Conservation (phyloP, 2,329 filamentous ascomycete genomes). For the Hypoxylon sp. region DNA sequence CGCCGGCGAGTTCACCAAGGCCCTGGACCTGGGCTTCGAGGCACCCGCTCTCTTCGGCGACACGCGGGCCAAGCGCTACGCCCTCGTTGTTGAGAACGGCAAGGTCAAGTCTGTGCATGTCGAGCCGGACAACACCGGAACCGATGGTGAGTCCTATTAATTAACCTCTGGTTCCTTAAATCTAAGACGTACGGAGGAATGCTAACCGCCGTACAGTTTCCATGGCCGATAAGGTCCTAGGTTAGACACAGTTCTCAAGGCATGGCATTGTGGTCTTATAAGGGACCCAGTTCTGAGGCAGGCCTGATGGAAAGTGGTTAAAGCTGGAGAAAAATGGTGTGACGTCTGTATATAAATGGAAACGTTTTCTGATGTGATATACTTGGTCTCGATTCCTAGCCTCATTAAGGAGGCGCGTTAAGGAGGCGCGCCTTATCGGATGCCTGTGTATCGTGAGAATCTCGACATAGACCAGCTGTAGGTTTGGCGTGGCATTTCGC, state of each 20-base stretch:
- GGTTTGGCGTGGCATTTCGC: not conserved
- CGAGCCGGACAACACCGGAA: constrained; percentile 90
- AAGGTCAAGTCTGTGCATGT: constrained; percentile 86
- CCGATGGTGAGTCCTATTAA: constrained; percentile 71
- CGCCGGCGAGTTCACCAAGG: constrained; percentile 82
- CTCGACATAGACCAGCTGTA: not conserved
- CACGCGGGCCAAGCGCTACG: constrained; percentile 88
- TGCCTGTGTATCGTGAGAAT: not conserved
- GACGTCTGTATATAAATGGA: constrained; percentile 8
- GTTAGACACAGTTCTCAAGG: constrained; percentile 39
- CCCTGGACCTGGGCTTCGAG: constrained; percentile 87
- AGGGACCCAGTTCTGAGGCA: not conserved
- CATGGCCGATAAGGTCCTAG: constrained; percentile 67
- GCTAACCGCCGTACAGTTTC: constrained; percentile 58
- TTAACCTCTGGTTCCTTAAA: constrained; percentile 21
- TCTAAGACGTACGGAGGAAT: not conserved
- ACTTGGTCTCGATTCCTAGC: not conserved
- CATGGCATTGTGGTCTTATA: not conserved
- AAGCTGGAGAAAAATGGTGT: not conserved
- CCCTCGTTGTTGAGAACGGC: constrained; percentile 85
- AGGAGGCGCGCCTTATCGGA: not conserved
- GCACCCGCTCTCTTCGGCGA: constrained; percentile 84
- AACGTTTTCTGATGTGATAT: not conserved
- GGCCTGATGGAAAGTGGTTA: not conserved
- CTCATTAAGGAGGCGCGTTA: not conserved